Base-by-base conservation (phyloP, 257 asterid species). In the Paulownia fortunei region DNA sequence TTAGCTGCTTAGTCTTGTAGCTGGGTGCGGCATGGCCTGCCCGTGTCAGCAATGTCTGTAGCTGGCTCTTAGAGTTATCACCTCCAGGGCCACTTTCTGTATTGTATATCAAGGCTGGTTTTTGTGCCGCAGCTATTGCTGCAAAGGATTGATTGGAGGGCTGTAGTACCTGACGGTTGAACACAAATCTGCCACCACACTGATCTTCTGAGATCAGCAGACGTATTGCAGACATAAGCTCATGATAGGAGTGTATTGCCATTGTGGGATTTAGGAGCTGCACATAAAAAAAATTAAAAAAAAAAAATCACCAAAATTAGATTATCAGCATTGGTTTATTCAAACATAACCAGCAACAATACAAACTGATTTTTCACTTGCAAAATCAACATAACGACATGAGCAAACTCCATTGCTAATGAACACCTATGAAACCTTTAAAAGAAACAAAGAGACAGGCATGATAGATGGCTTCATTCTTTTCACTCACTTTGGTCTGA, bases 1-100 rank as follows among this genome's bases (percentile, higher is more conserved):
- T 80, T 39, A 88, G 83, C 84, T 89, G 96, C 87, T 55, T 83
- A 0, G 99, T 89, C 78, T 70, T 86, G 89, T 96, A 93, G 82
- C 56, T 51, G 16, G 99, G 98, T 7, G 90, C 76, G 9, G 85
- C 81, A 80, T 88, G 73, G 72, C 99, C 99, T 68, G 98, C 98
- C 75, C 98, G 92, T 49, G 96, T 84, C 56, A 96, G 87, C 78
- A 93, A 59, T 6, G 93, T 96, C 84, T 96, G 99, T 26, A 96
- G 87, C 88, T 88, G 98, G 80, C 96, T 83, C 88, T 96, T 96
- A 4, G 98, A 71, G 85, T 96, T 96, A 78, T 96, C 97, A 42
- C 98, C 99, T 24, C 99, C 98, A 0, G 98, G 97, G 37, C 96
- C 96, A 66, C 93, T 88, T 73, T 87, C 97, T 23, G 84, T 71